Evolutionary conservation across 345 rosid species (phyloP), one percentile per base, ranked within the genome.

Genomic region (Carallia brachiata): DNA sequence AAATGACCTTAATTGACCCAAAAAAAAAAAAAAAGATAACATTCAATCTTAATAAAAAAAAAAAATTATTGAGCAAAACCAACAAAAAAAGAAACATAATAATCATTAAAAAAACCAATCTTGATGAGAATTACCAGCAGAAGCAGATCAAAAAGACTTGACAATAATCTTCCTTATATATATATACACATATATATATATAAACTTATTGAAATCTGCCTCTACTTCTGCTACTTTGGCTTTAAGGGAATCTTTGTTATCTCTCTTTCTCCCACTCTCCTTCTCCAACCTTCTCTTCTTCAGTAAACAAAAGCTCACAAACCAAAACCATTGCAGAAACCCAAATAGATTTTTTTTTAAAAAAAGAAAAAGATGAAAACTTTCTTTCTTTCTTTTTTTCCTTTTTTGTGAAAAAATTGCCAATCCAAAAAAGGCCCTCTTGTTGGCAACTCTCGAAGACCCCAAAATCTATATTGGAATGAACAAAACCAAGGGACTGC

Each of bases 181-280:
- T 23, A 23, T 23, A 23, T 23, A 23, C 23, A 23, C 23, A 23
- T 23, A 23, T 23, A 23, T 23, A 23, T 23, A 57, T 28, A 52
- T 18, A 50, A 48, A 39, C 32, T 44, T 30, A 8, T 67, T 15
- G 15, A 7, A 56, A 13, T 27, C 31, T 30, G 31, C 60, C 62
- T 68, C 71, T 44, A 36, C 83, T 74, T 74, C 87, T 66, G 70
- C 84, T 61, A 70, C 63, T 65, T 39, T 73, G 76, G 72, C 79
- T 64, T 36, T 44, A 18, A 34, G 17, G 15, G 4, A 27, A 9
- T 61, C 27, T 23, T 18, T 61, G 5, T 47, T 86, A 93, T 76
- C 92, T 77, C 68, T 90, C 93, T 67, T 83, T 91, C 58, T 88
- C 83, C 93, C 97, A 94, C 88, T 88, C 93, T 75, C 88, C 89